These are phyloP conservation scores for Vicia sativa DNA, from an alignment of 306 rosid genomes.

Conservation along the genomic window DNA sequence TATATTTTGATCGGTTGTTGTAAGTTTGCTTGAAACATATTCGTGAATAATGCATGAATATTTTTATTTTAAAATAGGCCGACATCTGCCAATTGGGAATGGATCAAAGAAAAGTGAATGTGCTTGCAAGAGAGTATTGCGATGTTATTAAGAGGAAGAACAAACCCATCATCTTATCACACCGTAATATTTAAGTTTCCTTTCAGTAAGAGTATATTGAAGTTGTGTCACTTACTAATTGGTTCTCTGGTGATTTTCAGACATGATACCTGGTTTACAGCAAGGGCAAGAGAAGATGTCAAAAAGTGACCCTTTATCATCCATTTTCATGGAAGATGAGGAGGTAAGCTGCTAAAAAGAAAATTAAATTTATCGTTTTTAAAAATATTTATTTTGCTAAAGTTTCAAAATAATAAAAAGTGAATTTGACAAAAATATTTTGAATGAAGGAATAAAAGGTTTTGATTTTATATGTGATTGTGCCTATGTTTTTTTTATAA, in stretches of 20 bases:
- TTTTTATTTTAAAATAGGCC: slow-evolving; percentile 53
- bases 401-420: background rate
- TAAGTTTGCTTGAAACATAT: slow-evolving; percentile 23
- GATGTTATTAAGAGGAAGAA: slow-evolving; percentile 85
- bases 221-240: slow-evolving; percentile 33
- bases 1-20: background rate
- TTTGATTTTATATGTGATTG: slow-evolving; percentile 6
- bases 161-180: slow-evolving; percentile 90
- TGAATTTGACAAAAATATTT: background rate
- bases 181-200: slow-evolving; percentile 42
- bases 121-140: slow-evolving; percentile 87
- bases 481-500: background rate
- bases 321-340: slow-evolving; percentile 92
- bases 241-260: slow-evolving; percentile 50
- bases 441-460: background rate
- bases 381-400: background rate
- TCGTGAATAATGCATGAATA: slow-evolving; percentile 29
- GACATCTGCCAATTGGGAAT: slow-evolving; percentile 96
- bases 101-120: slow-evolving; percentile 91
- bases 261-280: slow-evolving; percentile 85
- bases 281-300: slow-evolving; percentile 95
- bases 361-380: slow-evolving; percentile 13
- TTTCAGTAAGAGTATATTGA: slow-evolving; percentile 7
- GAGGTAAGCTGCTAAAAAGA: slow-evolving; percentile 57
- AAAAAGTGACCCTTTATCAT: slow-evolving; percentile 77